Conservation (phyloP, 208 protist species). For the Angomonas deanei region DNA sequence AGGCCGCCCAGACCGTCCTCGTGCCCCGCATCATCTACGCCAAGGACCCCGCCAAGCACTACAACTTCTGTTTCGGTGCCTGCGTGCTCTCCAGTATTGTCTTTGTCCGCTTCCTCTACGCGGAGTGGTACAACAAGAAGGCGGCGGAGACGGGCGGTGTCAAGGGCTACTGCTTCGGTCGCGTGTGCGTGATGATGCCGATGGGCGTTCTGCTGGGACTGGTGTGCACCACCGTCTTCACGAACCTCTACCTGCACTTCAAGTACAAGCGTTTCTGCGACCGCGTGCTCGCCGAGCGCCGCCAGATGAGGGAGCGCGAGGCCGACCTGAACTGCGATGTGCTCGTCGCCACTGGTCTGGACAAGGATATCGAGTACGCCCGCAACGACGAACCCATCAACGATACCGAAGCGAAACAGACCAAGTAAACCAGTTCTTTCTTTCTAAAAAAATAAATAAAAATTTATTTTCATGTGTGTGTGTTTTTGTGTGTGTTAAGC, state of each 20-base stretch:
- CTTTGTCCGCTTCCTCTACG: slow-evolving; percentile 58
- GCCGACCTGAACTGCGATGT: too few species aligned
- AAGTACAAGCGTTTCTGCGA: background rate
- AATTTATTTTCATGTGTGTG: background rate
- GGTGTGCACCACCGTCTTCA: background rate
- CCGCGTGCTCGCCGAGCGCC: background rate
- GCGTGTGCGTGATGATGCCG: background rate
- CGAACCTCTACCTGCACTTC: background rate
- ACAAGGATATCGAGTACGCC: too few species aligned
- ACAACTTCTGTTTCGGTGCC: slow-evolving; percentile 47
- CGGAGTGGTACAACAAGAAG: slow-evolving; percentile 11
- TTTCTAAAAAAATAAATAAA: background rate
- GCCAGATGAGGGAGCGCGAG: too few species aligned
- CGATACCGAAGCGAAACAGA: background rate
- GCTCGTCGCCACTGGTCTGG: too few species aligned
- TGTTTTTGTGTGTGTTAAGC: too few species aligned
- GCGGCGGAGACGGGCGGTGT: background rate
- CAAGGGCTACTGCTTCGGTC: background rate
- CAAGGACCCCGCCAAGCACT: slow-evolving; percentile 64
- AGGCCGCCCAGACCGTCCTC: slow-evolving; percentile 27
- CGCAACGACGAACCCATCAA: background rate
- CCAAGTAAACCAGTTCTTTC: background rate
- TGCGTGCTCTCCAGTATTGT: slow-evolving; percentile 27
- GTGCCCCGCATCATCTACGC: slow-evolving; percentile 64
- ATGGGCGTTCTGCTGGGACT: background rate